Evolutionary conservation across 73 alveolate genomes (phyloP).

Genomic region (Paramecium primaurelia): DNA sequence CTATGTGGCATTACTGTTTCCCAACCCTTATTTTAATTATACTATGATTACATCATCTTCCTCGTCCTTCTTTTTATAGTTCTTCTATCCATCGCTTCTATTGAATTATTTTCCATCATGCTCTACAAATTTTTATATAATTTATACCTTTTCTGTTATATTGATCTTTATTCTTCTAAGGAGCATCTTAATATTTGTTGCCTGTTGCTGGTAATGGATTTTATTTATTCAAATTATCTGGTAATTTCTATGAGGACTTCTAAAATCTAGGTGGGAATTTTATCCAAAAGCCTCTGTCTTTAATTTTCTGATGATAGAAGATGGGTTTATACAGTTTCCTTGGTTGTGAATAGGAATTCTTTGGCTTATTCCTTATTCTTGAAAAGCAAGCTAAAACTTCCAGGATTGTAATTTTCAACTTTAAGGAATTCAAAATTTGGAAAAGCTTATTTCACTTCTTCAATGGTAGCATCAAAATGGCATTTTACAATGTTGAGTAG

Average conservation of each 20-base stretch:
- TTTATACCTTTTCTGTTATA: neutral
- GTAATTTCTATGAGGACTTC: neutral
- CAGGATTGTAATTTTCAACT: slow-evolving; percentile 39
- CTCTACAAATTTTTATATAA: neutral
- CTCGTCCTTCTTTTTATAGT: neutral
- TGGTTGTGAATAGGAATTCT: slow-evolving; percentile 21
- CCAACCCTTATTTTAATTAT: neutral
- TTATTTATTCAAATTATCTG: neutral
- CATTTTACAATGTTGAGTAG: slow-evolving; percentile 25
- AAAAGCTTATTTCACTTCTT: neutral
- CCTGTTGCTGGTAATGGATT: neutral
- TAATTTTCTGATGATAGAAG: neutral
- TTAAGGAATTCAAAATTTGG: neutral
- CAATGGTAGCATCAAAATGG: slow-evolving; percentile 28
- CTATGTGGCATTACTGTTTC: neutral
- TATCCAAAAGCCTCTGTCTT: slow-evolving; percentile 40
- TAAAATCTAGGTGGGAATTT: slow-evolving; percentile 7
- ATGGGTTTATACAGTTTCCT: neutral
- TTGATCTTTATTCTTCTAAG: neutral
- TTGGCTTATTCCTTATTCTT: slow-evolving; percentile 26
- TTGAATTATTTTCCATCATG: neutral
- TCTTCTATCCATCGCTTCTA: neutral
- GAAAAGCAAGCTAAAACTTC: slow-evolving; percentile 3
- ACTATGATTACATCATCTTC: neutral
- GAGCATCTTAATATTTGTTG: neutral